These are phyloP conservation scores for Boletellus sp. DNA, from an alignment of 768 basidiomycete species.

Conservation along the genomic window DNA sequence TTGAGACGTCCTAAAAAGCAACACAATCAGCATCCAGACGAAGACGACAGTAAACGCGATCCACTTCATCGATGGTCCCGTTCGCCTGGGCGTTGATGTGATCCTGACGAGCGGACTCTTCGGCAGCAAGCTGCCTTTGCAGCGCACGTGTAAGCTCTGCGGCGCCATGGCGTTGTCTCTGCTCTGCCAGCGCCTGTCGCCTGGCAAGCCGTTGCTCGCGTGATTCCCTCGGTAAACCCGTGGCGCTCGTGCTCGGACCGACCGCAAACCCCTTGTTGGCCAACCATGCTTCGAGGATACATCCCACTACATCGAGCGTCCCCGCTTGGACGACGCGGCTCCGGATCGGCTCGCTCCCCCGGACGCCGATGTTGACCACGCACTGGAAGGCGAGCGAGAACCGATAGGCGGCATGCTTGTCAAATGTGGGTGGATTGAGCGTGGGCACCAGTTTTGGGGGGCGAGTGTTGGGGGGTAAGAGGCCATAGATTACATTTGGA, in stretches of 20 bases:
- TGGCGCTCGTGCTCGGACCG: conserved; percentile 74
- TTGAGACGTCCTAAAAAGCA: conserved; percentile 32
- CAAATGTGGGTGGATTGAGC: conserved; percentile 65
- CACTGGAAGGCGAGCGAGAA: conserved; percentile 96
- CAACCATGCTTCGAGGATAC: conserved; percentile 91
- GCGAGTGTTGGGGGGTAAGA: conserved; percentile 59
- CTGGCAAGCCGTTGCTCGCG: conserved; percentile 68
- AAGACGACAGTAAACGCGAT: conserved; percentile 2
- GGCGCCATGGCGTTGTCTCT: conserved; percentile 54
- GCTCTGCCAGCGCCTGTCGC: conserved; percentile 51
- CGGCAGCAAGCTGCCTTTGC: conserved; percentile 45
- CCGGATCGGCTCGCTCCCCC: conserved; percentile 89
- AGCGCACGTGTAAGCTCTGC: conserved; percentile 55
- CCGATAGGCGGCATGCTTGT: conserved; percentile 82
- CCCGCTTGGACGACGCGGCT: conserved; percentile 93
- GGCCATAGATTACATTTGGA: conserved; percentile 71
- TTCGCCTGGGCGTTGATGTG: conserved; percentile 6
- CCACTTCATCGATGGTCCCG: conserved; percentile 23
- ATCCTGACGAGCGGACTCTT: conserved; percentile 23
- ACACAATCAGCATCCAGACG: conserved; percentile 7
- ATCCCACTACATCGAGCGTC: conserved; percentile 88
- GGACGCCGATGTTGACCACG: conserved; percentile 93
- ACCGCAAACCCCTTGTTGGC: conserved; percentile 85
- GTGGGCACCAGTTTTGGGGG: conserved; percentile 54
- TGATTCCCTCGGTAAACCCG: conserved; percentile 69